These are phyloP conservation scores for Noccaea bulbosa DNA, from an alignment of 345 rosid genomes.

Conservation along the genomic window DNA sequence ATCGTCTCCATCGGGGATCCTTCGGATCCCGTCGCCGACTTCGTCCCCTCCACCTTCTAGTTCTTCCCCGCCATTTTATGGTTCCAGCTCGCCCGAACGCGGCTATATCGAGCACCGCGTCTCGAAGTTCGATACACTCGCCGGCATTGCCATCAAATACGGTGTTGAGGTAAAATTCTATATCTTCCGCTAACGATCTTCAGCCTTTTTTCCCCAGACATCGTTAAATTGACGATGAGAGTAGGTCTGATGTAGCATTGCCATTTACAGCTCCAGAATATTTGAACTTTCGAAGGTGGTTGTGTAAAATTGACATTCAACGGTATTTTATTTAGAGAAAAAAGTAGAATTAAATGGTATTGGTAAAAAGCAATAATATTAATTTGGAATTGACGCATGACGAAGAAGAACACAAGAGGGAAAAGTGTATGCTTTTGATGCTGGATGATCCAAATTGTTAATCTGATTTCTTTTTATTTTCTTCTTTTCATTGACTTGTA, in stretches of 20 bases:
- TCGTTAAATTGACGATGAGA: slow-evolving; percentile 1
- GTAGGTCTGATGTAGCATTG: slow-evolving; percentile 7
- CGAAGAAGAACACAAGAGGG: slow-evolving; percentile 20
- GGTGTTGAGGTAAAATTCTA: slow-evolving; percentile 77
- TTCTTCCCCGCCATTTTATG: slow-evolving; percentile 36
- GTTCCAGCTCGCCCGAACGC: slow-evolving; percentile 41
- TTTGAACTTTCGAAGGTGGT: slow-evolving; percentile 17
- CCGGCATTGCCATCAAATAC: slow-evolving; percentile 90
- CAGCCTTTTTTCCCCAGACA: background rate
- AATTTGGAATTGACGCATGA: background rate
- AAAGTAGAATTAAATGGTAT: slow-evolving; percentile 16
- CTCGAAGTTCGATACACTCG: slow-evolving; percentile 83
- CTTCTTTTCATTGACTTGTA: background rate
- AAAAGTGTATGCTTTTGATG: slow-evolving; percentile 28
- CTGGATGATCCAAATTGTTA: background rate
- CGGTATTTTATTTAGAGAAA: slow-evolving; percentile 14
- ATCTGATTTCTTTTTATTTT: background rate
- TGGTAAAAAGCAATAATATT: background rate
- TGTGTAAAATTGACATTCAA: slow-evolving; percentile 17
- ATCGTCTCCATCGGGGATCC: slow-evolving; percentile 36
- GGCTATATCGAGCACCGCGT: slow-evolving; percentile 68
- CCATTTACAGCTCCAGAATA: background rate
- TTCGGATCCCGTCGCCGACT: slow-evolving; percentile 42
- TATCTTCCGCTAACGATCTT: background rate
- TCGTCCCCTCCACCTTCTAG: slow-evolving; percentile 46